These are phyloP conservation scores for Aspergillus asperescens DNA, from an alignment of 495 filamentous ascomycete genomes.

Conservation along the genomic window DNA sequence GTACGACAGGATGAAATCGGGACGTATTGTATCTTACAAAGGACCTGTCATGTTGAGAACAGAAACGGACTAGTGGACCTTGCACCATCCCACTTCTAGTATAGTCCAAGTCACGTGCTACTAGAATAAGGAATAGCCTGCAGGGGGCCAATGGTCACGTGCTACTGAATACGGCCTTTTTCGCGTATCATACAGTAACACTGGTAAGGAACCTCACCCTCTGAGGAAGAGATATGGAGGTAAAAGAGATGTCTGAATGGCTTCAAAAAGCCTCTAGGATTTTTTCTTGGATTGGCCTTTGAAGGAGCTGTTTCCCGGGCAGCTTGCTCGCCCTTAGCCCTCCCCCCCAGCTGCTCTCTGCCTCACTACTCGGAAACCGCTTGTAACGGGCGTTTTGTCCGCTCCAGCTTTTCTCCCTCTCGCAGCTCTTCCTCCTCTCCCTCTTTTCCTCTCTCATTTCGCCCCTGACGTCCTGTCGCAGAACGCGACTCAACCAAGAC, in stretches of 20 bases:
- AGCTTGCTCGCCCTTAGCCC: conserved; percentile 7
- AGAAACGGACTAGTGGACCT: neutral
- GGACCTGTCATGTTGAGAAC: neutral
- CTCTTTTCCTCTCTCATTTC: conserved; percentile 1
- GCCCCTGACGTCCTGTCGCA: conserved; percentile 2
- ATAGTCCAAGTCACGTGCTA: conserved; percentile 10
- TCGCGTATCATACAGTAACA: conserved; percentile 12
- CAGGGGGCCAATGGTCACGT: neutral
- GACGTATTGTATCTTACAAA: neutral
- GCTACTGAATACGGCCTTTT: conserved; percentile 1
- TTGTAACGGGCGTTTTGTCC: conserved; percentile 19
- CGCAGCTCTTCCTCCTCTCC: no score
- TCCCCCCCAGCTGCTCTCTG: conserved; percentile 4
- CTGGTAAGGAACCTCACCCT: conserved; percentile 11
- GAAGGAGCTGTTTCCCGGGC: neutral
- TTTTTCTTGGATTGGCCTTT: neutral
- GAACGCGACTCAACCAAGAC: conserved; percentile 2
- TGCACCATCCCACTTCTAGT: neutral
- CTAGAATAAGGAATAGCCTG: no score
- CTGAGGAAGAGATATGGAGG: conserved; percentile 8
- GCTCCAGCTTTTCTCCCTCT: conserved; percentile 11
- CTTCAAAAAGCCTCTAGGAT: conserved; percentile 17
- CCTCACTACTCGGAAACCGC: conserved; percentile 11
- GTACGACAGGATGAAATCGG: no score
- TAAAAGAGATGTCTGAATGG: conserved; percentile 11